These are phyloP conservation scores for Lignosus rhinocerotis DNA, from an alignment of 1,284 basidiomycete species.

Conservation along the genomic window DNA sequence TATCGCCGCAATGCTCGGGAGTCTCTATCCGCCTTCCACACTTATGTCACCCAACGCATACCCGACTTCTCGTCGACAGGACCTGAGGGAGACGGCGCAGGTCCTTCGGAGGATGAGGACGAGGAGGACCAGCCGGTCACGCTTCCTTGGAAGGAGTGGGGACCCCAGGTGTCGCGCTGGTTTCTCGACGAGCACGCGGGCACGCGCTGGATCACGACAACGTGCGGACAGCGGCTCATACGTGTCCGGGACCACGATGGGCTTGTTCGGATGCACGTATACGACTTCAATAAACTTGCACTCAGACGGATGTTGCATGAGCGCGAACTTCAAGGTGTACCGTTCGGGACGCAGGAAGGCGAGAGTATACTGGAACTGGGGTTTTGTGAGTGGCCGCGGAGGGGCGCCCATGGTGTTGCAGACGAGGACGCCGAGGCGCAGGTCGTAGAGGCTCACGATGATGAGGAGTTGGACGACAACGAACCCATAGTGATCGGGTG, in stretches of 20 bases:
- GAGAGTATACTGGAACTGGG: slow-evolving; percentile 8
- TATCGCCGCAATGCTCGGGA: neutral
- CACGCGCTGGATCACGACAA: slow-evolving; percentile 50
- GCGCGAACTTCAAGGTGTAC: slow-evolving; percentile 8
- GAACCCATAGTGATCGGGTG: neutral
- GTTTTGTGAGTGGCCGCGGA: neutral
- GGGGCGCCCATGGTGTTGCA: neutral
- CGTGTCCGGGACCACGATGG: slow-evolving; percentile 24
- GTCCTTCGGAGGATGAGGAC: neutral
- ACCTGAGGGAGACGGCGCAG: neutral
- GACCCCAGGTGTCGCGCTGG: slow-evolving; percentile 43
- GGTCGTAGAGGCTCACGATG: neutral
- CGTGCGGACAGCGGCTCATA: slow-evolving; percentile 46
- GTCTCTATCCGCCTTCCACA: neutral
- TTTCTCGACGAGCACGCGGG: slow-evolving; percentile 39
- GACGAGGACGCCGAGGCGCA: neutral
- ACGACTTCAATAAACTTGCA: slow-evolving; percentile 43
- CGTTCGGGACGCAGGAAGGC: slow-evolving; percentile 10
- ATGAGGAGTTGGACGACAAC: neutral
- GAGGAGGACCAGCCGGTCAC: neutral
- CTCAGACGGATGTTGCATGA: slow-evolving; percentile 27
- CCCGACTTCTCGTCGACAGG: neutral
- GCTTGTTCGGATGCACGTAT: slow-evolving; percentile 35
- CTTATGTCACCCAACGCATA: neutral
- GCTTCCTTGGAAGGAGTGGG: slow-evolving; percentile 45